phyloP scores from a whole-genome alignment of 768 basidiomycete species.

The Austroboletus eburneus region DNA sequence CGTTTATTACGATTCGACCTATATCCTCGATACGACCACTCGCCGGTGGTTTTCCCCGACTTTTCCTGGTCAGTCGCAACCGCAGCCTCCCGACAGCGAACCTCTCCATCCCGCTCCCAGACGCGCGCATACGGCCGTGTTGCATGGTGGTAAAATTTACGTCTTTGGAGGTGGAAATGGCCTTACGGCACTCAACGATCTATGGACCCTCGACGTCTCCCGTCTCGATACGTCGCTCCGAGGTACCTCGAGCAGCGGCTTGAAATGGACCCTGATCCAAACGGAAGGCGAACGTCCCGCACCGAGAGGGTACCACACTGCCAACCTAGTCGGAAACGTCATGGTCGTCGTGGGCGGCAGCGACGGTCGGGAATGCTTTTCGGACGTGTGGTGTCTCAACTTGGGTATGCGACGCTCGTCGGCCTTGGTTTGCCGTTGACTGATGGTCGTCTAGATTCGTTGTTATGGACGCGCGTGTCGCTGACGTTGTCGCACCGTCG shows the following conservation, averaged over 20 bases:
- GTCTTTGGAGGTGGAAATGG: conserved; percentile 96
- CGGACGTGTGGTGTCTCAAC: conserved; percentile 83
- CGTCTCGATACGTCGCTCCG: conserved; percentile 31
- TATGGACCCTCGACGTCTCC: conserved; percentile 80
- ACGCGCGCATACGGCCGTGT: conserved; percentile 83
- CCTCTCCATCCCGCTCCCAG: conserved; percentile 55
- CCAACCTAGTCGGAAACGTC: conserved; percentile 77
- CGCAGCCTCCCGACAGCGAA: conserved; percentile 1
- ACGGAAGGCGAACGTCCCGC: conserved; percentile 54
- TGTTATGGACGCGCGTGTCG: conserved; percentile 28
- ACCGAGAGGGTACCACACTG: conserved; percentile 85
- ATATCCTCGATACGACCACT: conserved; percentile 73
- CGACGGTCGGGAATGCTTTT: conserved; percentile 84
- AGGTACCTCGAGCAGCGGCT: conserved; percentile 8
- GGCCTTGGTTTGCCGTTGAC: neutral
- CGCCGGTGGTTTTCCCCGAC: conserved; percentile 60
- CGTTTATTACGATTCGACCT: conserved; percentile 78
- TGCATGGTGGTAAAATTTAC: conserved; percentile 68
- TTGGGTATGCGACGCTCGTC: conserved; percentile 52
- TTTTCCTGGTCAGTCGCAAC: conserved; percentile 19
- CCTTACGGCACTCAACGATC: conserved; percentile 80
- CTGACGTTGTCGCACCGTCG: conserved; percentile 43
- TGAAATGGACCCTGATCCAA: conserved; percentile 59
- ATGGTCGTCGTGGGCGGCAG: conserved; percentile 92
- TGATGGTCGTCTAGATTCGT: conserved; percentile 16